Conservation (phyloP, 345 rosid species). For the Geranium brycei region DNA sequence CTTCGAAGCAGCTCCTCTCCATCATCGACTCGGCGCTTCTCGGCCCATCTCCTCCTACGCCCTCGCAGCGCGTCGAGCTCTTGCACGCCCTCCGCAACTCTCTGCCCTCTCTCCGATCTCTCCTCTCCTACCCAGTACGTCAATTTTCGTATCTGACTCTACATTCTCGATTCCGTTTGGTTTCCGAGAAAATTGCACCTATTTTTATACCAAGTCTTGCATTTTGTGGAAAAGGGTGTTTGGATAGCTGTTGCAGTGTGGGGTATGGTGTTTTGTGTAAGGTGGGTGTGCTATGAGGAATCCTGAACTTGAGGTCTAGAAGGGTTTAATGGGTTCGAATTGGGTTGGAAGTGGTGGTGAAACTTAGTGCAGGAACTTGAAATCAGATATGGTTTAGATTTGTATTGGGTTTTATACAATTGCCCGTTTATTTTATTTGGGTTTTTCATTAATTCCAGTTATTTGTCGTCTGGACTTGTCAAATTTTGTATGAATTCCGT, state of each 20-base stretch:
- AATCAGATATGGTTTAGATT: too few relatives aligned
- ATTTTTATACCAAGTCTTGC: background rate
- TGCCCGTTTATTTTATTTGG: too few relatives aligned
- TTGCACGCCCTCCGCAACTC: conserved; percentile 62
- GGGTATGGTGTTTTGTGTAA: too few relatives aligned
- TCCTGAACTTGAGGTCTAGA: too few relatives aligned
- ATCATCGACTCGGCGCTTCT: conserved; percentile 57
- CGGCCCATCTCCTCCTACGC: conserved; percentile 49
- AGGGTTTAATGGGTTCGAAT: too few relatives aligned
- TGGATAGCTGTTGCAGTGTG: too few relatives aligned
- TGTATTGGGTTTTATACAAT: too few relatives aligned
- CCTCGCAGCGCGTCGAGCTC: conserved; percentile 63
- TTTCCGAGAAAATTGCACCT: background rate
- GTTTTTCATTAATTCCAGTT: background rate
- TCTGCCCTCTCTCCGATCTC: conserved; percentile 49
- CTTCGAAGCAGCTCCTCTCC: conserved; percentile 59
- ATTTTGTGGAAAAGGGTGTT: too few relatives aligned
- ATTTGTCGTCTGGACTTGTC: background rate
- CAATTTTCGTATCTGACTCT: background rate
- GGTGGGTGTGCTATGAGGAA: too few relatives aligned
- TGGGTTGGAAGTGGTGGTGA: too few relatives aligned
- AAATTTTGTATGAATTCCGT: background rate
- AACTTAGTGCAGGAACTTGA: too few relatives aligned
- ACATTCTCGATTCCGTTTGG: background rate
- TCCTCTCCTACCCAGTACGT: conserved; percentile 58